Conservation (phyloP, 2,329 filamentous ascomycete genomes). For the Fusarium piperis region DNA sequence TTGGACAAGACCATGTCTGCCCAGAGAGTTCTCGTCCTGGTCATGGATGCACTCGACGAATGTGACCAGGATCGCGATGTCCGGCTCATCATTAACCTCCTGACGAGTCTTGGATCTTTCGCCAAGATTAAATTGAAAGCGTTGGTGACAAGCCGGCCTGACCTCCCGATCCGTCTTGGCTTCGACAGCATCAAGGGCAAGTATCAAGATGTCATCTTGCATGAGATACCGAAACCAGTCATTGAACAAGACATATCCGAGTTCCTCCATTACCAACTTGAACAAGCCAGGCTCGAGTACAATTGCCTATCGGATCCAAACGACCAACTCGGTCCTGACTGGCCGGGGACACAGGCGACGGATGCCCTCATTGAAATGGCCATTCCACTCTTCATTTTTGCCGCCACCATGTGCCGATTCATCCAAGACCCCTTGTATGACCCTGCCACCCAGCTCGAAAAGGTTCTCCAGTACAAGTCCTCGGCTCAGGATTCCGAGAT, state of each 20-base stretch:
- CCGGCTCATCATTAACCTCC: not conserved
- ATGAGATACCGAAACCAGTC: slow-evolving; percentile 44
- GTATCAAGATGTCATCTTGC: slow-evolving; percentile 44
- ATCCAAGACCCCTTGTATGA: slow-evolving; percentile 32
- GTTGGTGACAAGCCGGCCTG: slow-evolving; percentile 56
- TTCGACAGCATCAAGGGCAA: slow-evolving; percentile 44
- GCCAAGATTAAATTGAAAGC: slow-evolving; percentile 36
- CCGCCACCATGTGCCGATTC: slow-evolving; percentile 47
- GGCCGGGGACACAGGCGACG: slow-evolving; percentile 2
- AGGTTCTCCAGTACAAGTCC: slow-evolving; percentile 33
- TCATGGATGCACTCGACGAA: slow-evolving; percentile 49
- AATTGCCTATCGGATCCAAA: slow-evolving; percentile 12
- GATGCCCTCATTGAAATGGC: slow-evolving; percentile 40
- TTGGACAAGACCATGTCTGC: fast-evolving
- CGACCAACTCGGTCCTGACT: not conserved
- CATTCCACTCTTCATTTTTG: slow-evolving; percentile 49
- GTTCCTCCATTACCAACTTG: slow-evolving; percentile 47
- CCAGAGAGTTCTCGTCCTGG: not conserved
- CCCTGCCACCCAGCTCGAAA: slow-evolving; percentile 35
- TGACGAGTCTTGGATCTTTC: not conserved
- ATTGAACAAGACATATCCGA: slow-evolving; percentile 50
- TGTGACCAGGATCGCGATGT: slow-evolving; percentile 16
- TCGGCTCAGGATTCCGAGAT: slow-evolving; percentile 12
- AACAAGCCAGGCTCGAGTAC: slow-evolving; percentile 39
- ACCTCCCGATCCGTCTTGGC: slow-evolving; percentile 49